Evolutionary conservation across 148 eudicot genomes (phyloP), one percentile per base, ranked within the genome.

Genomic region (Rhododendron mucronatum): DNA sequence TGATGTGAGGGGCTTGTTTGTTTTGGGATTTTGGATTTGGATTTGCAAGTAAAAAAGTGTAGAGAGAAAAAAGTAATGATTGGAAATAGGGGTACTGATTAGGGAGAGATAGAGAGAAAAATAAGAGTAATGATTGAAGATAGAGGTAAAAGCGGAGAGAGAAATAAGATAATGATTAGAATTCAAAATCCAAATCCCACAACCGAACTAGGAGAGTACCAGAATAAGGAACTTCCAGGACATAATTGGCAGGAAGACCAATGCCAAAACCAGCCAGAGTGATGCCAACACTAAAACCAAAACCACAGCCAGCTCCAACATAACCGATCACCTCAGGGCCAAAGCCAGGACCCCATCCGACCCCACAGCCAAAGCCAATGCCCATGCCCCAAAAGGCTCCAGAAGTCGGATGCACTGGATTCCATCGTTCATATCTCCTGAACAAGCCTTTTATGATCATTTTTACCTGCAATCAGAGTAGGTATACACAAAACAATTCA

Each of bases 341-440:
- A 88, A 97, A 97, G 50, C 99, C 99, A 82, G 99, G 98, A 57
- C 99, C 99, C 99, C 99, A 97, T 50, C 99, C 99, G 76, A 97
- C 94, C 61, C 99, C 99, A 85, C 99, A 97, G 47, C 99, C 99
- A 78, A 97, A 44, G 80, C 99, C 99, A 78, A 97, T 35, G 44
- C 99, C 99, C 90, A 97, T 93, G 53, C 99, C 99, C 99, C 98
- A 97, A 92, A 97, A 94, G 83, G 98, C 93, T 87, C 99, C 99
- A 28, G 87, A 85, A 37, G 99, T 97, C 75, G 99, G 99, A 83
- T 97, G 98, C 89, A 97, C 99, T 21, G 99, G 99, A 86, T 97
- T 97, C 99, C 99, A 95, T 90, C 93, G 91, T 87, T 97, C 89
- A 30, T 95, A 94, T 88, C 96, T 93, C 88, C 94, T 91, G 84